Conservation (phyloP, 1,284 basidiomycete species). For the Ceratobasidium papillatum region DNA sequence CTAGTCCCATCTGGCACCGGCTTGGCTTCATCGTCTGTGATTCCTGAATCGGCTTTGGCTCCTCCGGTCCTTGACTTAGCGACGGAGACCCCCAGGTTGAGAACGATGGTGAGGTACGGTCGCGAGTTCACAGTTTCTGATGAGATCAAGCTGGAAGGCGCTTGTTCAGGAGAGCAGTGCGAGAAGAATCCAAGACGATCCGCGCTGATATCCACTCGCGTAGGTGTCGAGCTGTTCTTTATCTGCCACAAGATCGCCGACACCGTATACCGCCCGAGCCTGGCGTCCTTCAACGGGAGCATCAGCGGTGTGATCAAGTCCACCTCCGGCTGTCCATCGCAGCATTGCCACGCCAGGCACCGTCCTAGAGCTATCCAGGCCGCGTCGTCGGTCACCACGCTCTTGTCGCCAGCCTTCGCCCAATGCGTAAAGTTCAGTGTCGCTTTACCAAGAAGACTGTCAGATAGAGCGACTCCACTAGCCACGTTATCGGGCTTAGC, state of each 20-base stretch:
- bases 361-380: not conserved
- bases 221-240: not conserved
- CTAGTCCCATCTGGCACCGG: not conserved
- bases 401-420: not conserved
- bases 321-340: not conserved
- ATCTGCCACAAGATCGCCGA: not conserved
- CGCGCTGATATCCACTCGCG: not conserved
- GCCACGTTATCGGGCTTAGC: not conserved
- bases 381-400: not conserved
- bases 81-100: not conserved
- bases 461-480: not conserved
- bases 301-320: not conserved
- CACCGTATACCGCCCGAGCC: not conserved
- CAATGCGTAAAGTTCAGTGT: not conserved
- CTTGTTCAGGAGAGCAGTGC: not conserved
- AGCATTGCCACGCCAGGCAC: not conserved
- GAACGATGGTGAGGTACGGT: constrained; percentile 4
- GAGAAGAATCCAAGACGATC: not conserved
- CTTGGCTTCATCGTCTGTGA: too few relatives aligned
- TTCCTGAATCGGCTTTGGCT: too few relatives aligned
- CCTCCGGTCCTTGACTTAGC: not conserved
- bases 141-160: not conserved
- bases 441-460: not conserved
- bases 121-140: not conserved
- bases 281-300: not conserved